Evolutionary conservation across 73 alveolate genomes (phyloP).

Genomic region (Effrenium voratum): DNA sequence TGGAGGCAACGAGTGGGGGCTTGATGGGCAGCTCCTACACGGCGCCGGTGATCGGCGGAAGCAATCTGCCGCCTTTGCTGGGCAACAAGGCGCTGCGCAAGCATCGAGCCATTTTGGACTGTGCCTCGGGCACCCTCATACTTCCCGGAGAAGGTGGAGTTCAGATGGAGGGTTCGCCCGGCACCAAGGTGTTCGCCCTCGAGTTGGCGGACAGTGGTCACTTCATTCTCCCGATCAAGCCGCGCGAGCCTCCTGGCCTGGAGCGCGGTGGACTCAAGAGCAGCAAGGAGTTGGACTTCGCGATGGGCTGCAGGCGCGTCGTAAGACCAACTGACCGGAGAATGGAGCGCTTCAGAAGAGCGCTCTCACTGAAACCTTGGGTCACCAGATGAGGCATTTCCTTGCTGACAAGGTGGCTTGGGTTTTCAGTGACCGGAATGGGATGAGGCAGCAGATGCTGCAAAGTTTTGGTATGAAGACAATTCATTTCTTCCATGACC

Average conservation of each 20-base stretch:
- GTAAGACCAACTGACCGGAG: not conserved
- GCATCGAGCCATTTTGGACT: not conserved
- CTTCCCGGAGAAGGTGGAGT: slow-evolving; percentile 26
- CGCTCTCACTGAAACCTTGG: not conserved
- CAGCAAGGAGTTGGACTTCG: not conserved
- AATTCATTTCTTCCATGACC: not conserved
- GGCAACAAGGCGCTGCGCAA: not conserved
- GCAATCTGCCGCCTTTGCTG: not conserved
- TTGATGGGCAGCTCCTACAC: not conserved
- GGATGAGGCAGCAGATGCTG: not conserved
- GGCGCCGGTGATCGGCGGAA: slow-evolving; percentile 9
- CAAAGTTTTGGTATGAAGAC: not conserved
- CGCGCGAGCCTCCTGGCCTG: not conserved
- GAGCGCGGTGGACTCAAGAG: not conserved
- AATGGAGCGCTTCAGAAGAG: not conserved
- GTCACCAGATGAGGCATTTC: too few relatives aligned
- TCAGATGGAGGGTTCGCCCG: not conserved
- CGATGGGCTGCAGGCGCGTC: not conserved
- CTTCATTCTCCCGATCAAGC: not conserved
- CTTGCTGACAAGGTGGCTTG: slow-evolving; percentile 17
- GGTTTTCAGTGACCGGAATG: not conserved
- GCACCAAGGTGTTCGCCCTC: not conserved
- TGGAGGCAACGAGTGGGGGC: not conserved
- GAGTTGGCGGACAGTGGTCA: slow-evolving; percentile 9
- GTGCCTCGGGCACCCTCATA: not conserved